Evolutionary conservation across 768 basidiomycete genomes (phyloP).

Genomic region (Boletus pseudopeckii): DNA sequence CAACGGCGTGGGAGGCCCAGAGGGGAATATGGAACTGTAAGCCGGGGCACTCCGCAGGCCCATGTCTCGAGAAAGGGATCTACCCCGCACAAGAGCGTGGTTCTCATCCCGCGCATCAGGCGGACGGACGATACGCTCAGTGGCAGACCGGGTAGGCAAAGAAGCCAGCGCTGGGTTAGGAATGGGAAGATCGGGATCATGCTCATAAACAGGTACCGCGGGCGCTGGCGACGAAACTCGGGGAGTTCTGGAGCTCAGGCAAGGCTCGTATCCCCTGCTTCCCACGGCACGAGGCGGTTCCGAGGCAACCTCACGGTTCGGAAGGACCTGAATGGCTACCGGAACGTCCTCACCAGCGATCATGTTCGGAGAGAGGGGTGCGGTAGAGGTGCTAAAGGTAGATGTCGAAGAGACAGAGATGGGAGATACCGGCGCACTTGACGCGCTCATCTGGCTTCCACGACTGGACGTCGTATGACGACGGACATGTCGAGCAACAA

Average conservation of each 20-base stretch:
- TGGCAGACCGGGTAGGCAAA: constrained; percentile 30
- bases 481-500: constrained; percentile 32
- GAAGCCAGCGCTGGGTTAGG: constrained; percentile 13
- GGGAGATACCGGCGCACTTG: constrained; percentile 34
- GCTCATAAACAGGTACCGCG: constrained; percentile 19
- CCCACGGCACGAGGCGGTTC: constrained; percentile 22
- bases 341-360: constrained; percentile 21
- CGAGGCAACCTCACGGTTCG: constrained; percentile 19
- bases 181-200: constrained; percentile 28
- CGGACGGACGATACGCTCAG: constrained; percentile 31
- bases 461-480: constrained; percentile 33
- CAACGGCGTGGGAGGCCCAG: constrained; percentile 30
- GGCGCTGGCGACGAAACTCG: constrained; percentile 27
- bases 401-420: constrained; percentile 27
- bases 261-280: constrained; percentile 14
- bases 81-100: constrained; percentile 27
- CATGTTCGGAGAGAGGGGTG: constrained; percentile 16
- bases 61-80: constrained; percentile 32
- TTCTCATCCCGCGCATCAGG: constrained; percentile 29
- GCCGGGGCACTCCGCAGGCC: constrained; percentile 33
- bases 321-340: constrained; percentile 8
- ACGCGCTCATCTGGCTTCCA: constrained; percentile 25
- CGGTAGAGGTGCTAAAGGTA: constrained; percentile 25
- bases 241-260: constrained; percentile 17
- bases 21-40: constrained; percentile 33